phyloP scores from a whole-genome alignment of 1,139 yeast genomes.

The Hanseniaspora sp. region DNA sequence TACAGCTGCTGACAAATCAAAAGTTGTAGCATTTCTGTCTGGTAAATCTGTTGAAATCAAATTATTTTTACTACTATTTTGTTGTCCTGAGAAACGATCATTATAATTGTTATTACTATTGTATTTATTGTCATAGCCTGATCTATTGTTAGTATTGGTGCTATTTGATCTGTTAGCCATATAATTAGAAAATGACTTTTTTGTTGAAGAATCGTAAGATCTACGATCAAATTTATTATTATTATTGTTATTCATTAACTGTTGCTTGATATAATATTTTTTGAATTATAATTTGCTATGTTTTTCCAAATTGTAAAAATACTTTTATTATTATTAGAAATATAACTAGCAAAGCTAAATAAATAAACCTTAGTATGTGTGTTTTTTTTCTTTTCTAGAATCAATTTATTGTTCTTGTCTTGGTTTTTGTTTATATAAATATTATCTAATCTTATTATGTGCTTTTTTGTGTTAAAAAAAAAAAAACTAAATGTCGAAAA shows the following conservation, averaged over 20 bases:
- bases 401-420: no score
- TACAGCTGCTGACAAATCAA: conserved; percentile 17
- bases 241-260: not conserved
- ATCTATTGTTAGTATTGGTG: not conserved
- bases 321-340: no score
- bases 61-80: conserved; percentile 6
- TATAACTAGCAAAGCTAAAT: no score
- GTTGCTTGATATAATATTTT: not conserved
- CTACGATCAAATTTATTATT: conserved; percentile 9
- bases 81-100: not conserved
- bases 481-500: no score
- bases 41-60: not conserved
- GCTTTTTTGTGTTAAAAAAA: no score
- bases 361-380: no score
- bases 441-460: no score
- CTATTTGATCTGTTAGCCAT: not conserved
- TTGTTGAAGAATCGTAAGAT: conserved; percentile 2
- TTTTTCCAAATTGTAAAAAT: no score
- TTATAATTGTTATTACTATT: not conserved
- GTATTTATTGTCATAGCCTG: no score
- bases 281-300: no score
- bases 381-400: no score
- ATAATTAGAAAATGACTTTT: conserved; percentile 12
- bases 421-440: no score
- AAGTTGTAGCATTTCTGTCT: conserved; percentile 13